A percentile compares a stretch with the other conserved stretches of the same genome.
Evolutionary conservation across 2,329 filamentous ascomycete species (phyloP).

Genomic region (Trichoderma koningiopsis): DNA sequence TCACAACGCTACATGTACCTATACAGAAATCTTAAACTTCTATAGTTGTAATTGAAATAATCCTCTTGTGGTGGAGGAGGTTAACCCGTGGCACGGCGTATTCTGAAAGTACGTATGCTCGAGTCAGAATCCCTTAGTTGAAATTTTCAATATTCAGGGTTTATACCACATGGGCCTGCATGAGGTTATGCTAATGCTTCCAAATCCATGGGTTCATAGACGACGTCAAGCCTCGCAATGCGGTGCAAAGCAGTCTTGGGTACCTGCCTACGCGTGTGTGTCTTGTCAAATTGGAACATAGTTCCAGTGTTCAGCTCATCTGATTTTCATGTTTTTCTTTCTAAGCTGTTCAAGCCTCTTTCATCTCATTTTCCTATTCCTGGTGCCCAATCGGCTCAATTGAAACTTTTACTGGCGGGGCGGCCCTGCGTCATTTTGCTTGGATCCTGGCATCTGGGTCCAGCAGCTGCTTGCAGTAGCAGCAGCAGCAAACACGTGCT

Average conservation of each 20-base stretch:
- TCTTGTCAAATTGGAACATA: neutral
- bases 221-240: neutral
- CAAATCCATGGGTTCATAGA: neutral
- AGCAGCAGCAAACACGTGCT: neutral
- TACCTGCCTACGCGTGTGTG: too few relatives aligned
- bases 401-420: neutral
- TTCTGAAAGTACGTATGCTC: too few relatives aligned
- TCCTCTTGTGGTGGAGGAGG: too few relatives aligned
- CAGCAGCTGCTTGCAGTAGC: neutral
- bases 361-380: neutral
- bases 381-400: conserved; percentile 3
- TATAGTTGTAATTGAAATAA: too few relatives aligned
- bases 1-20: too few relatives aligned
- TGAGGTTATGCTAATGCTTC: too few relatives aligned
- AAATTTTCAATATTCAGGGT: too few relatives aligned
- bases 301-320: neutral
- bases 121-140: too few relatives aligned
- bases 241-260: neutral
- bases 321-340: neutral
- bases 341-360: neutral
- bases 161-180: too few relatives aligned
- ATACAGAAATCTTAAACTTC: too few relatives aligned
- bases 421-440: conserved; percentile 16
- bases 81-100: too few relatives aligned
- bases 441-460: neutral